phyloP scores from a whole-genome alignment of 1,139 yeast genomes.

The Zygoascus hellenicus region DNA sequence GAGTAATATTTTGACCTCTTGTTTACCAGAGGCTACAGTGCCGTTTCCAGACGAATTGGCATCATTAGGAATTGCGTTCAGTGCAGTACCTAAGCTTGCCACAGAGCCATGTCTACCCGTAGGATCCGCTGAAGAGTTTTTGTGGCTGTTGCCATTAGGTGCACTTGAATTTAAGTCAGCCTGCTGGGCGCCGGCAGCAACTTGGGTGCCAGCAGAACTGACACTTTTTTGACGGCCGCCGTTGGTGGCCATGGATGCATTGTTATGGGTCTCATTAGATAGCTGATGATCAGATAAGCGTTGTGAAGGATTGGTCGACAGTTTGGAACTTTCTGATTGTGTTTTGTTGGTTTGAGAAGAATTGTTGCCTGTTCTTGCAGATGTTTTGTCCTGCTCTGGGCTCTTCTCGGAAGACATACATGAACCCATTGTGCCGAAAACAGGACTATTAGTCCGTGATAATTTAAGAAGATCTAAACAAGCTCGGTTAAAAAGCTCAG shows the following conservation, averaged over 20 bases:
- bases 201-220: not conserved
- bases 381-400: slow-evolving; percentile 1
- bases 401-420: slow-evolving; percentile 11
- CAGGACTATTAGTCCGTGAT: not conserved
- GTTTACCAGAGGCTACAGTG: not conserved
- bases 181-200: too few species aligned
- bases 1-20: slow-evolving; percentile 53
- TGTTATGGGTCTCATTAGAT: too few species aligned
- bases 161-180: too few species aligned
- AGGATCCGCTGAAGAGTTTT: not conserved
- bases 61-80: not conserved
- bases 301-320: too few species aligned
- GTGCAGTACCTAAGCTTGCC: slow-evolving; percentile 6
- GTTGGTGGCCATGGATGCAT: too few species aligned
- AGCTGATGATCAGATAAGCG: too few species aligned
- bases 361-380: slow-evolving; percentile 2
- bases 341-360: too few species aligned
- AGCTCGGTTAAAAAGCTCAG: too few species aligned
- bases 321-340: too few species aligned
- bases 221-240: slow-evolving; percentile 5
- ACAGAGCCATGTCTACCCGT: slow-evolving; percentile 5
- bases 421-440: slow-evolving; percentile 9
- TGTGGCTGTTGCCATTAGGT: not conserved
- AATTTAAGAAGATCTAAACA: too few species aligned
- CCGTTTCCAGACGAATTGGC: not conserved